Percentiles rank a stretch among this genome's conserved stretches.
phyloP scores from a whole-genome alignment of 2,329 filamentous ascomycete genomes.

The Achaetomium macrosporum region DNA sequence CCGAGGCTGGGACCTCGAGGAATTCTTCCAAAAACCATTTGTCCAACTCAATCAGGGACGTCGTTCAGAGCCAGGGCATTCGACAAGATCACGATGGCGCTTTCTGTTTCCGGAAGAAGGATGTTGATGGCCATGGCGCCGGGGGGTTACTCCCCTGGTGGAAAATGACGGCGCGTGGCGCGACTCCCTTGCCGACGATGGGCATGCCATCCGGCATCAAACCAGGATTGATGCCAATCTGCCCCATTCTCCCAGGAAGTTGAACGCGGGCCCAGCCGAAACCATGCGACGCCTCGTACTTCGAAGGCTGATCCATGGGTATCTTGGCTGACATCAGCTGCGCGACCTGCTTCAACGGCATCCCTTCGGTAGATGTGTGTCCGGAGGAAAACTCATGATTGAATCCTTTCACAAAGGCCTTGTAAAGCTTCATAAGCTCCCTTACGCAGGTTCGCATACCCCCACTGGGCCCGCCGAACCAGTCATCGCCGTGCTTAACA shows the following conservation, averaged over 20 bases:
- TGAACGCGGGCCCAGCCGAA: background rate
- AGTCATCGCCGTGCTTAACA: too few relatives aligned
- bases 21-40: background rate
- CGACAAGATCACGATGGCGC: background rate
- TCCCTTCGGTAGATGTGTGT: too few relatives aligned
- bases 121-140: background rate
- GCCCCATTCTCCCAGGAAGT: background rate
- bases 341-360: too few relatives aligned
- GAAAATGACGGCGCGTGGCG: background rate
- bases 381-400: too few relatives aligned
- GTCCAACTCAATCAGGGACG: background rate
- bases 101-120: background rate
- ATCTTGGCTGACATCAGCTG: too few relatives aligned
- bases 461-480: too few relatives aligned
- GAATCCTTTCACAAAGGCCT: too few relatives aligned
- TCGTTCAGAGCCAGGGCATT: background rate
- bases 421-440: too few relatives aligned
- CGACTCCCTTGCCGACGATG: background rate
- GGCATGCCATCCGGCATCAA: background rate
- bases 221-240: background rate
- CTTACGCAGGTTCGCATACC: too few relatives aligned
- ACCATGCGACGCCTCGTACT: too few relatives aligned
- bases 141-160: background rate
- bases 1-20: too few relatives aligned
- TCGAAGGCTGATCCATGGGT: too few relatives aligned